Conservation (phyloP, 192 early-diverging fungal genomes). For the Rhizophlyctis rosea region DNA sequence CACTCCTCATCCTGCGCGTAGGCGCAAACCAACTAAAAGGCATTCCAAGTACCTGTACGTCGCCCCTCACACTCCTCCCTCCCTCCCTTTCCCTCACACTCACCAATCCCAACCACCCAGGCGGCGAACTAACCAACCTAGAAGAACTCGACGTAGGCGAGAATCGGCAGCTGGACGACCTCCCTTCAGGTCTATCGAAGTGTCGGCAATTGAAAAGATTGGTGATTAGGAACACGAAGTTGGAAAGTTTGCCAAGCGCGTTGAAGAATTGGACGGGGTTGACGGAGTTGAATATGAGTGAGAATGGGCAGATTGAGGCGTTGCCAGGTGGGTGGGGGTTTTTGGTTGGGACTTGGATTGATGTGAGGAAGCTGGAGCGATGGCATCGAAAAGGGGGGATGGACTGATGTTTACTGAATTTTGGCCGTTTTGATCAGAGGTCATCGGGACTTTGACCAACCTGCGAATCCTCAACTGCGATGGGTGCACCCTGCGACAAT, state of each 20-base stretch:
- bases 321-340: slow-evolving; percentile 31
- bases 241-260: slow-evolving; percentile 32
- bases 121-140: slow-evolving; percentile 37
- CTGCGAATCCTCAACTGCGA: slow-evolving; percentile 34
- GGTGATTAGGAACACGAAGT: slow-evolving; percentile 36
- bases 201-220: slow-evolving; percentile 31
- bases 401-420: neutral
- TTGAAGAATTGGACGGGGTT: slow-evolving; percentile 38
- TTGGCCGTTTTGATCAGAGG: slow-evolving; percentile 10
- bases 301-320: slow-evolving; percentile 47
- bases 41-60: slow-evolving; percentile 40
- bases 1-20: slow-evolving; percentile 23
- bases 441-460: slow-evolving; percentile 18
- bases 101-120: slow-evolving; percentile 3
- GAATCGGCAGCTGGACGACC: slow-evolving; percentile 43
- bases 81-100: too few relatives aligned
- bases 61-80: too few relatives aligned
- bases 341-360: neutral
- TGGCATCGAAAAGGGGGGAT: neutral
- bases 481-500: slow-evolving; percentile 33
- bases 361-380: slow-evolving; percentile 8
- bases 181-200: slow-evolving; percentile 32
- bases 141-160: slow-evolving; percentile 47
- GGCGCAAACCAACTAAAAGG: slow-evolving; percentile 31
- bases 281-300: slow-evolving; percentile 38